These are phyloP conservation scores for Zizania palustris DNA, from an alignment of 202 grass and related monocot species.

Conservation along the genomic window DNA sequence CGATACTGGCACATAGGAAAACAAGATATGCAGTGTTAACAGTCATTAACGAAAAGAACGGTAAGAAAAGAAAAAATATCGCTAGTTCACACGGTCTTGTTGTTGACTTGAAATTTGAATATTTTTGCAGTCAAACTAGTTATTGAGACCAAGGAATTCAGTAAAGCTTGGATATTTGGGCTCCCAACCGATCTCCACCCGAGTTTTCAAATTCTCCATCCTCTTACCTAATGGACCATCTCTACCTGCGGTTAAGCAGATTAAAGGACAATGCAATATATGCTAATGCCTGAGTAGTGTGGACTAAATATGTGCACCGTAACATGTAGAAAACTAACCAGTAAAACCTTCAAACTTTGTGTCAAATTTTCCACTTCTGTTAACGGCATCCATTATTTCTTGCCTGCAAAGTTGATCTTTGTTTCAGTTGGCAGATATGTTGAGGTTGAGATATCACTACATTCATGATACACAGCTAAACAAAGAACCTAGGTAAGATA, in stretches of 20 bases:
- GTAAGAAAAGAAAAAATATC: neutral
- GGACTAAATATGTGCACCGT: neutral
- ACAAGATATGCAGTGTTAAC: neutral
- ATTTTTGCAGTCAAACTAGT: conserved; percentile 24
- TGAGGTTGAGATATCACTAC: neutral
- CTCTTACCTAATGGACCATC: conserved; percentile 86
- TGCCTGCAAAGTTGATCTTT: conserved; percentile 50
- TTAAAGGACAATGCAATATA: neutral
- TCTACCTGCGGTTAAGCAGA: conserved; percentile 44
- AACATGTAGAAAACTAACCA: conserved; percentile 49
- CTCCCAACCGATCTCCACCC: conserved; percentile 75
- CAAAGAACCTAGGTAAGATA: neutral
- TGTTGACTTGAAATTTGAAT: neutral
- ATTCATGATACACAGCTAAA: neutral
- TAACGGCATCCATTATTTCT: conserved; percentile 88
- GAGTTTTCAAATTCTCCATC: conserved; percentile 83
- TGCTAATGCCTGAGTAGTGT: neutral
- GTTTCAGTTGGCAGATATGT: neutral
- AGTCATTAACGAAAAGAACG: neutral
- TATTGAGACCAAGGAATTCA: conserved; percentile 59
- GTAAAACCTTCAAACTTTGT: conserved; percentile 76
- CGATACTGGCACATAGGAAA: neutral
- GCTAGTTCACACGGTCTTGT: neutral
- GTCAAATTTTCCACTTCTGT: conserved; percentile 71
- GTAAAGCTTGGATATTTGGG: conserved; percentile 69